Evolutionary conservation across 2,329 filamentous ascomycete species (phyloP).

Genomic region (Neocucurbitaria cava): DNA sequence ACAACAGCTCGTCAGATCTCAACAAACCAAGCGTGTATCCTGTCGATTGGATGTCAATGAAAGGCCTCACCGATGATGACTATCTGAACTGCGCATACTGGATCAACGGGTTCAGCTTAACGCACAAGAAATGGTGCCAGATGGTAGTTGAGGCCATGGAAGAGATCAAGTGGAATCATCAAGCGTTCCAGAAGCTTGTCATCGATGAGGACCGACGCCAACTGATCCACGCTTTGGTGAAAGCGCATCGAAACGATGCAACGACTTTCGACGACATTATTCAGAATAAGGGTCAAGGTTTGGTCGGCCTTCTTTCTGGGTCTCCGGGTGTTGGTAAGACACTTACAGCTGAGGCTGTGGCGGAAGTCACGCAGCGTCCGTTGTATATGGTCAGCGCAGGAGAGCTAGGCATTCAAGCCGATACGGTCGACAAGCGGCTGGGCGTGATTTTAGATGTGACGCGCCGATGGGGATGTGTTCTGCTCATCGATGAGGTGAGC

Average conservation of each 20-base stretch:
- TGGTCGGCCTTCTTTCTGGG: slow-evolving; percentile 24
- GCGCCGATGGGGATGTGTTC: slow-evolving; percentile 34
- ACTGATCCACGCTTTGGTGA: slow-evolving; percentile 65
- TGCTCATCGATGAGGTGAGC: slow-evolving; percentile 68
- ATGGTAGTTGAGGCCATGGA: slow-evolving; percentile 45
- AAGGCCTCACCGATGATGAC: not conserved
- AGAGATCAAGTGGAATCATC: slow-evolving; percentile 52
- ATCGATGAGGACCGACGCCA: slow-evolving; percentile 20
- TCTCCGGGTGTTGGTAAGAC: slow-evolving; percentile 24
- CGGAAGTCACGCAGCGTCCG: slow-evolving; percentile 9
- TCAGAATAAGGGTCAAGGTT: slow-evolving; percentile 44
- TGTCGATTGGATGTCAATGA: slow-evolving; percentile 1
- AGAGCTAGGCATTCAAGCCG: slow-evolving; percentile 67
- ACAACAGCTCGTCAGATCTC: not conserved
- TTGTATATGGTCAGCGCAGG: slow-evolving; percentile 78
- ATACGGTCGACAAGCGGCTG: slow-evolving; percentile 70
- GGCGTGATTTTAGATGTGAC: slow-evolving; percentile 54
- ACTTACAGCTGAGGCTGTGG: slow-evolving; percentile 15
- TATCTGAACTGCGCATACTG: slow-evolving; percentile 1
- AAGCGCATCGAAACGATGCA: slow-evolving; percentile 67
- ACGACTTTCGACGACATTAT: slow-evolving; percentile 51
- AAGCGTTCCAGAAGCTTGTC: slow-evolving; percentile 53
- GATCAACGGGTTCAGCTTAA: slow-evolving; percentile 3
- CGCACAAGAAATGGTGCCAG: slow-evolving; percentile 22
- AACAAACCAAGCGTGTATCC: not conserved